Conservation (phyloP, 345 rosid species). For the Dipteronia sinensis region DNA sequence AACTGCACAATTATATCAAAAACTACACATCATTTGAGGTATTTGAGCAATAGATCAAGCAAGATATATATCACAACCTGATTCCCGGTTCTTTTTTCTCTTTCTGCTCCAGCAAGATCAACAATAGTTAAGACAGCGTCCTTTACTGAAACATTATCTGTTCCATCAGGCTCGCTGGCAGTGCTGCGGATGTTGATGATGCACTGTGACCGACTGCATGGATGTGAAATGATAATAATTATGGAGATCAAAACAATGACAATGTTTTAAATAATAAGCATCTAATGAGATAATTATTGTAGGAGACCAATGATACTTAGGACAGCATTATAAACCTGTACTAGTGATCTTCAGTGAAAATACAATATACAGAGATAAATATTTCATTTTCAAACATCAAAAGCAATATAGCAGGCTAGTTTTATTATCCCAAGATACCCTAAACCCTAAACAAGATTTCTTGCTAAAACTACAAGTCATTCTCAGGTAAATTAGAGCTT, state of each 20-base stretch:
- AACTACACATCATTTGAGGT: background rate
- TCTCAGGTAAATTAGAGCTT: no score
- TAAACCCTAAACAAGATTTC: background rate
- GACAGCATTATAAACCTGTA: background rate
- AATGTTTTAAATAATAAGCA: background rate
- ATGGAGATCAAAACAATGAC: background rate
- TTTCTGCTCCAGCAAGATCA: constrained; percentile 97
- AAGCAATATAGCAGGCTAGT: background rate
- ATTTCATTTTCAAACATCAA: constrained; percentile 4
- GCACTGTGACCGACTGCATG: constrained; percentile 92
- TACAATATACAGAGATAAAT: background rate
- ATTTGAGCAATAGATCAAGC: background rate
- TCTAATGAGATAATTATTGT: background rate
- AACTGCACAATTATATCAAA: background rate
- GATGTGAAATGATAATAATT: background rate
- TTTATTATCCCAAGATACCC: background rate
- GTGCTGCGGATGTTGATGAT: constrained; percentile 65
- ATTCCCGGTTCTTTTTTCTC: constrained; percentile 90
- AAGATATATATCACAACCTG: constrained; percentile 49
- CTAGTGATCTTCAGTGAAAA: background rate
- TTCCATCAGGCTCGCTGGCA: constrained; percentile 25
- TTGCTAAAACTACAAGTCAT: background rate
- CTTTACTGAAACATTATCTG: constrained; percentile 36
- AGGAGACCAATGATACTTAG: background rate
- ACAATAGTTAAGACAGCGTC: constrained; percentile 67